Conservation (phyloP, 1,139 yeast genomes). For the Hyphopichia fennica region DNA sequence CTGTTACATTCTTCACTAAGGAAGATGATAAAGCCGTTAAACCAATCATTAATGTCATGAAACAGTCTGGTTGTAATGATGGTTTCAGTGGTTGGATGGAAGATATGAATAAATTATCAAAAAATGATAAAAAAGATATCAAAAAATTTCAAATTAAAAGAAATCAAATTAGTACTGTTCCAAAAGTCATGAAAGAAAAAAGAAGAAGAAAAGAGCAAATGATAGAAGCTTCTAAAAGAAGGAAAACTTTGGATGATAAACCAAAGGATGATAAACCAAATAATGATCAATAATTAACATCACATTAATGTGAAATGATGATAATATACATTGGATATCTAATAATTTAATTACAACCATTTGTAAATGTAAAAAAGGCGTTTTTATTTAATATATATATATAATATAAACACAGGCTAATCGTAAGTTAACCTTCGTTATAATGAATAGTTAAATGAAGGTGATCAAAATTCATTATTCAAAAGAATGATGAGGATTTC, state of each 20-base stretch:
- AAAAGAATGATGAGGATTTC: not conserved
- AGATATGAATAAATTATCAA: conserved; percentile 65
- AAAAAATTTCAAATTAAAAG: conserved; percentile 65
- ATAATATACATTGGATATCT: no score
- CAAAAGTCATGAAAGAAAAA: conserved; percentile 64
- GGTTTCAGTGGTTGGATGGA: conserved; percentile 82
- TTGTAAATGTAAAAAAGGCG: not conserved
- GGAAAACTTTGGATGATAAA: conserved; percentile 37
- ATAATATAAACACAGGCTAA: not conserved
- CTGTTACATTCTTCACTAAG: conserved; percentile 90
- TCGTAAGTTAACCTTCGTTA: not conserved
- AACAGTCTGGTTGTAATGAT: conserved; percentile 77
- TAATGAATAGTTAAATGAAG: not conserved
- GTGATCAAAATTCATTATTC: not conserved
- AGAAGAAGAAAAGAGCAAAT: conserved; percentile 64
- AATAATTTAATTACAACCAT: no score
- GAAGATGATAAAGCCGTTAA: conserved; percentile 77
- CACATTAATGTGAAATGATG: no score
- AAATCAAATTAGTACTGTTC: conserved; percentile 83
- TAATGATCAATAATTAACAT: no score
- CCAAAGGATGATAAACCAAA: not conserved
- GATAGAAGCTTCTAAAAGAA: conserved; percentile 76
- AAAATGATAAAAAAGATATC: conserved; percentile 63
- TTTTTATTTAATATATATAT: not conserved
- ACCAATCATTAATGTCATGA: conserved; percentile 91